Conservation (phyloP, 495 filamentous ascomycete genomes). For the Cryomyces minteri region DNA sequence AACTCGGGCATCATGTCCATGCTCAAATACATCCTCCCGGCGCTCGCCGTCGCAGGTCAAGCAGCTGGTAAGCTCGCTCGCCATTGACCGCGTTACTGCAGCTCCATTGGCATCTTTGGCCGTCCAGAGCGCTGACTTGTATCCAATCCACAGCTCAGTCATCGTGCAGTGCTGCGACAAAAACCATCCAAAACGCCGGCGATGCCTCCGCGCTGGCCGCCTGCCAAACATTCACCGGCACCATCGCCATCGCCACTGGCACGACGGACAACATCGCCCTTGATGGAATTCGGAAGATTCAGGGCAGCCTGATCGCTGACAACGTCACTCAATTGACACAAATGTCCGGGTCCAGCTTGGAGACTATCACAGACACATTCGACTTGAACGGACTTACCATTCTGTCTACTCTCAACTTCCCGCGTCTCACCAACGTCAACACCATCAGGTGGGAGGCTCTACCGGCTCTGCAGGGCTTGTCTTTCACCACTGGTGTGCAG, state of each 20-base stretch:
- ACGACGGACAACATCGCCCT: constrained; percentile 33
- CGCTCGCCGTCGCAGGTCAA: constrained; percentile 44
- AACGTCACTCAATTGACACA: constrained; percentile 39
- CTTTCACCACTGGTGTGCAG: constrained; percentile 34
- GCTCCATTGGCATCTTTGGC: background rate
- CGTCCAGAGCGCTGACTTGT: background rate
- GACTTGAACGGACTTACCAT: constrained; percentile 41
- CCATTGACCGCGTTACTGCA: background rate
- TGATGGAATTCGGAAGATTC: constrained; percentile 40
- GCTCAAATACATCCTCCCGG: constrained; percentile 55
- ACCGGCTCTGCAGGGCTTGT: constrained; percentile 45
- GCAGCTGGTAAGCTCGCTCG: constrained; percentile 40
- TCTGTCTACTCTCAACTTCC: constrained; percentile 44
- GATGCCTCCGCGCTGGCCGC: constrained; percentile 49
- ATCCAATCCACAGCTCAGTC: no score
- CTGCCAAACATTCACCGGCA: constrained; percentile 54
- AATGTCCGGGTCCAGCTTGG: constrained; percentile 31
- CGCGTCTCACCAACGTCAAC: constrained; percentile 40
- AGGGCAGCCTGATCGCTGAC: constrained; percentile 43
- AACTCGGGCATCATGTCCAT: constrained; percentile 39
- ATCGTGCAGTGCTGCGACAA: constrained; percentile 20
- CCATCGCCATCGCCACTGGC: constrained; percentile 40
- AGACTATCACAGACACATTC: constrained; percentile 43
- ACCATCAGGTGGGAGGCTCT: constrained; percentile 53
- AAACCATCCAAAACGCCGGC: constrained; percentile 43